Evolutionary conservation across 2,329 filamentous ascomycete species (phyloP), one percentile per base, ranked within the genome.

Genomic region (Verticillium nonalfalfae): DNA sequence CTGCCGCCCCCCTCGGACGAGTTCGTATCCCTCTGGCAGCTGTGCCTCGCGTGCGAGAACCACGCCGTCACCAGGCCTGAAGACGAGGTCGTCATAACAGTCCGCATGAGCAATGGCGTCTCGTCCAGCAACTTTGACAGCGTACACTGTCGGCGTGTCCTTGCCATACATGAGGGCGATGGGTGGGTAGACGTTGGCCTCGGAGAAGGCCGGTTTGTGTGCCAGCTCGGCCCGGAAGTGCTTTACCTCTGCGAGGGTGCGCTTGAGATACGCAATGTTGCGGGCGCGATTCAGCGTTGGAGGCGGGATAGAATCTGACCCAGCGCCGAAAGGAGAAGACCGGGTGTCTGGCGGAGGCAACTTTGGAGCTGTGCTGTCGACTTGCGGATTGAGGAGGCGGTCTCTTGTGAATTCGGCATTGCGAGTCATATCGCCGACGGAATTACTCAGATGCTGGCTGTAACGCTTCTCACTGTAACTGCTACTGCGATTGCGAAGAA

Each of bases 41-140:
- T 96, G 94, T 0, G 93, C 90, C 64, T 94, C 91, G 58, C 86
- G 86, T 0, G 93, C 91, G 7, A 97, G 81, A 60, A 94, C 92
- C 0, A 98, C 93, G 0, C 93, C 94, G 71, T 98, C 93, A 2
- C 93, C 93, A 26, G 88, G 89, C 0, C 90, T 89, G 75, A 97
- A 97, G 0, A 91, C 85, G 2, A 98, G 80, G 67, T 96, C 89
- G 66, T 96, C 92, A 72, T 96, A 97, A 0, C 86, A 88, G 73
- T 96, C 91, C 0, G 85, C 79, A 63, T 86, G 85, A 58, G 86
- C 84, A 66, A 97, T 97, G 0, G 83, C 87, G 60, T 94, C 92
- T 3, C 83, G 80, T 2, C 86, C 85, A 14, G 83, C 77, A 0
- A 98, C 91, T 55, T 88, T 87, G 0, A 91, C 91, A 0, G 89